These are phyloP conservation scores for Cryphonectria japonica DNA, from an alignment of 2,329 filamentous ascomycete genomes.

Conservation along the genomic window DNA sequence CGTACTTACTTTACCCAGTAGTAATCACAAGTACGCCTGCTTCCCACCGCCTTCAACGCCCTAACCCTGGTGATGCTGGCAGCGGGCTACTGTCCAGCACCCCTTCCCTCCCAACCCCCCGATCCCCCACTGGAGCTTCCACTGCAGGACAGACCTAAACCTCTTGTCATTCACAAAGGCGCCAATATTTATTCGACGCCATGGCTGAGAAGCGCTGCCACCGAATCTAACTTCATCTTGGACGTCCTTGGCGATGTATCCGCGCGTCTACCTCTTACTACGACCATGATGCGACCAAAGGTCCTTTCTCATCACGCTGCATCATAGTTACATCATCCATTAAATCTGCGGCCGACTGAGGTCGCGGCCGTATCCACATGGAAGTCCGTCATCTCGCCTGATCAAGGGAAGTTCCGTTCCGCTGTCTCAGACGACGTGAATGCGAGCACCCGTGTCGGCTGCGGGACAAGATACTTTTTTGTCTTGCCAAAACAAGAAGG, in stretches of 20 bases:
- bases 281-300: not conserved
- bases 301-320: slow-evolving; percentile 63
- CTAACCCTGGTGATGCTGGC: not conserved
- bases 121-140: not conserved
- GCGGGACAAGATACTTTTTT: not conserved
- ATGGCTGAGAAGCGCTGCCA: not conserved
- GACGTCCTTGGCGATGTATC: not conserved
- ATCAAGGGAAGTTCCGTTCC: not conserved
- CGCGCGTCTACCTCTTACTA: not conserved
- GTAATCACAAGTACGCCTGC: not conserved
- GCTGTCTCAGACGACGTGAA: not conserved
- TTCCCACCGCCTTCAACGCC: not conserved
- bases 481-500: not conserved
- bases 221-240: not conserved
- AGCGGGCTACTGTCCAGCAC: not conserved
- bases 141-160: not conserved
- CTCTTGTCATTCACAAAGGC: not conserved
- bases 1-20: no score
- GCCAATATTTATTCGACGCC: not conserved
- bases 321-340: slow-evolving; percentile 50
- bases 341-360: slow-evolving; percentile 63
- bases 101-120: no score
- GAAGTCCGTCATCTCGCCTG: not conserved
- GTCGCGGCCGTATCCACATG: not conserved
- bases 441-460: not conserved